Conservation (phyloP, 768 basidiomycete species). For the Sporobolomyces roseus region DNA sequence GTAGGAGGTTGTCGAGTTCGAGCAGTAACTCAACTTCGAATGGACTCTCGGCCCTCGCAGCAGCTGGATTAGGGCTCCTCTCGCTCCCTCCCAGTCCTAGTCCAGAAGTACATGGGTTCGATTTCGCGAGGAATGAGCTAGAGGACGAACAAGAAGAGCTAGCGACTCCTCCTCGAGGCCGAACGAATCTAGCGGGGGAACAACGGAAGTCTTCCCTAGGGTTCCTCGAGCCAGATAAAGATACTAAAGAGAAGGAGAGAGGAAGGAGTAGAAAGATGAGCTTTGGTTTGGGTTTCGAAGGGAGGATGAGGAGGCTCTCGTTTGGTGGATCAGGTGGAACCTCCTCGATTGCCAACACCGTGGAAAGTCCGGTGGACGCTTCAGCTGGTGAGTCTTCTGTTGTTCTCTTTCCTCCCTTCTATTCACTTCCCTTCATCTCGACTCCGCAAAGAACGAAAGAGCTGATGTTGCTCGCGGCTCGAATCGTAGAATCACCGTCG, state of each 20-base stretch:
- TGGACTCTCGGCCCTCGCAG: constrained; percentile 12
- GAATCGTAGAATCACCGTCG: neutral
- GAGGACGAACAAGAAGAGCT: constrained; percentile 16
- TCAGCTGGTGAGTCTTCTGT: neutral
- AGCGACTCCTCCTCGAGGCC: constrained; percentile 9
- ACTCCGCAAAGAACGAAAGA: neutral
- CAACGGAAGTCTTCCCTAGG: constrained; percentile 4
- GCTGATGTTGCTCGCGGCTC: neutral
- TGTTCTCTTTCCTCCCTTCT: neutral
- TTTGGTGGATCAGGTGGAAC: neutral
- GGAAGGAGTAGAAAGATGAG: constrained; percentile 12
- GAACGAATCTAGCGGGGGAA: neutral
- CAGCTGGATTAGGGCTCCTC: constrained; percentile 9
- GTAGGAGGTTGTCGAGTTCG: constrained; percentile 1
- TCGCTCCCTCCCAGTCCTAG: constrained; percentile 10
- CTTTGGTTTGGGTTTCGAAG: constrained; percentile 14
- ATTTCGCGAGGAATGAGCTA: neutral
- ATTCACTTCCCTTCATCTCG: neutral
- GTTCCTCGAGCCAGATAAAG: constrained; percentile 1
- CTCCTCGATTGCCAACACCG: neutral
- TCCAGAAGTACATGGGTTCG: neutral
- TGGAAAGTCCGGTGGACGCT: no score
- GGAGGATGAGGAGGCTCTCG: constrained; percentile 2
- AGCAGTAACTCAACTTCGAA: neutral
- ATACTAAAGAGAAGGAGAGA: neutral